These are phyloP conservation scores for Pichia sp. DNA, from an alignment of 1,139 yeast genomes.

Conservation along the genomic window DNA sequence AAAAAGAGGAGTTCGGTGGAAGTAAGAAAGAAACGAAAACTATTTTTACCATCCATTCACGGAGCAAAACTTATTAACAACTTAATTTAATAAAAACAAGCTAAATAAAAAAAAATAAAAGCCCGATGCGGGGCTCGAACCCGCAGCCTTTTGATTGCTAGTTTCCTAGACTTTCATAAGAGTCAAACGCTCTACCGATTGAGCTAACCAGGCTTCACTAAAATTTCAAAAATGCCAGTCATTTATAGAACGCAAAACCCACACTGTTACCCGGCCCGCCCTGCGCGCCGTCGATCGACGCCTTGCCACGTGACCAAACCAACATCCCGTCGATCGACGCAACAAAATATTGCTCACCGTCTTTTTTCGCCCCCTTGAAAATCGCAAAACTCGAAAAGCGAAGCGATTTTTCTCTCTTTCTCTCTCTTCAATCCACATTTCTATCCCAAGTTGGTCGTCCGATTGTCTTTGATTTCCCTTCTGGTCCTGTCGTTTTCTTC, in stretches of 20 bases:
- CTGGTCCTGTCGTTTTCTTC: too few relatives aligned
- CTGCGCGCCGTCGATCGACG: background rate
- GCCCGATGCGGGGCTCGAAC: conserved; percentile 34
- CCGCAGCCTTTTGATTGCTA: conserved; percentile 35
- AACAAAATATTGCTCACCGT: too few relatives aligned
- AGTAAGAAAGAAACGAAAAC: background rate
- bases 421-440: background rate
- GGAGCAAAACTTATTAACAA: too few relatives aligned
- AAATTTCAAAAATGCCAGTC: background rate
- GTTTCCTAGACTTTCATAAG: conserved; percentile 18
- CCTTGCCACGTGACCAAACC: too few relatives aligned
- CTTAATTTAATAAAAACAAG: too few relatives aligned
- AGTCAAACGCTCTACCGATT: conserved; percentile 36
- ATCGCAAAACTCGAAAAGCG: too few relatives aligned
- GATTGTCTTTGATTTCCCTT: too few relatives aligned
- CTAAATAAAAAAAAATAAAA: conserved; percentile 5
- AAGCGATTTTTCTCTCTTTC: background rate
- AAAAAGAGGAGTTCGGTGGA: too few relatives aligned
- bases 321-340: too few relatives aligned
- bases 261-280: background rate
- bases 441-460: too few relatives aligned
- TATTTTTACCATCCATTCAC: too few relatives aligned
- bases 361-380: too few relatives aligned
- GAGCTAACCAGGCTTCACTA: conserved; percentile 27
- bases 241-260: background rate